Base-by-base conservation (phyloP, 2,329 filamentous ascomycete genomes). In the Fusarium sacchari region DNA sequence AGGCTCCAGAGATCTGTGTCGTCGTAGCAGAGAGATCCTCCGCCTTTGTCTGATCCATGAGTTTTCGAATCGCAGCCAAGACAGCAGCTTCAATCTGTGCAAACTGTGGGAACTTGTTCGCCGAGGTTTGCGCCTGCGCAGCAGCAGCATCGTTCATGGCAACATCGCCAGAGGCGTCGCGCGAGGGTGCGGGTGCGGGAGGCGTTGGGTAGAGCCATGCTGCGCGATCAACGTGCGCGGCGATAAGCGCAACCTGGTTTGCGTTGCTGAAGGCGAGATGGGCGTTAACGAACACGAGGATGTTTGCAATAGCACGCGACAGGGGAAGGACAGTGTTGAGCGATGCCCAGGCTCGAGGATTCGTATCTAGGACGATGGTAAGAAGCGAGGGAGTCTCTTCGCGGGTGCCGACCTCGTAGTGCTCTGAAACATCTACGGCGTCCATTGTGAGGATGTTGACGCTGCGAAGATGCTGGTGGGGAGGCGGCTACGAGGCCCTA, bases 231-330 rank as follows among this genome's bases (percentile, higher is more conserved):
- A 91, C 92, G 81, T 99, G 96, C 14, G 94, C 94, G 39, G 96
- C 96, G 70, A 99, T 90, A 22, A 99, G 89, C 69, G 95, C 95
- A 55, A 98, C 94, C 81, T 96, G 93, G 83, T 98, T 98, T 61
- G 93, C 90, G 82, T 96, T 96, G 83, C 95, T 97, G 81, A 96
- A 95, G 75, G 96, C 95, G 37, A 99, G 89, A 81, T 99, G 97
- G 62, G 96, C 94, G 82, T 99, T 98, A 84, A 98, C 92, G 84
- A 98, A 98, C 85, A 99, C 92, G 79, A 98, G 92, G 72, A 98
- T 89, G 83, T 96, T 90, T 70, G 96, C 94, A 68, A 99, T 87
- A 69, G 94, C 94, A 79, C 93, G 92, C 56, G 93, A 93, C 69
- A 99, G 89, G 34, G 96, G 91, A 13, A 98, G 90, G 37, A 89